Conservation (phyloP, 225 moss, liverwort and hornwort genomes). For the Pleurozium schreberi region DNA sequence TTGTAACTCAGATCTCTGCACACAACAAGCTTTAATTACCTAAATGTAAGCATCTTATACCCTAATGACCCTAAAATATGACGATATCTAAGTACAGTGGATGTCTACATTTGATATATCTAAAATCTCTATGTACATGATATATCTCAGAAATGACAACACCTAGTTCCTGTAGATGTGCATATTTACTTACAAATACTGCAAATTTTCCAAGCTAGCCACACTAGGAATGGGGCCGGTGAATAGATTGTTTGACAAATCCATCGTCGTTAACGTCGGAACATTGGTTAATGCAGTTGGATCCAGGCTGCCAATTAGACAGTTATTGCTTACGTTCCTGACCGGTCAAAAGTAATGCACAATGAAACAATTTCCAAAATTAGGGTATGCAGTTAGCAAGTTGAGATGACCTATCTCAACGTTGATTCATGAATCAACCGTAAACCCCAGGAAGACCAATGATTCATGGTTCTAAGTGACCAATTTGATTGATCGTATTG, state of each 20-base stretch:
- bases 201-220: not conserved
- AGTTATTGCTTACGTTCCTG: conserved; percentile 3
- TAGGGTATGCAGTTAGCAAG: not conserved
- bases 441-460: not conserved
- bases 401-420: not conserved
- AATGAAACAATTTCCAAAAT: not conserved
- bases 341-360: not conserved
- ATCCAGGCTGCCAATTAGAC: not conserved
- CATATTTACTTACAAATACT: not conserved
- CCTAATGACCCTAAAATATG: not conserved
- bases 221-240: conserved; percentile 5
- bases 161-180: not conserved
- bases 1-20: conserved; percentile 27
- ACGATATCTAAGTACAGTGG: not conserved
- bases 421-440: not conserved
- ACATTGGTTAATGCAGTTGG: not conserved
- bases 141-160: not conserved
- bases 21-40: not conserved
- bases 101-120: not conserved
- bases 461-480: not conserved
- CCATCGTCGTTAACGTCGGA: conserved; percentile 2
- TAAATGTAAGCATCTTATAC: not conserved
- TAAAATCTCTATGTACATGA: not conserved
- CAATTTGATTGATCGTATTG: not conserved
- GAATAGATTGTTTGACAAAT: conserved; percentile 13